Evolutionary conservation across 345 rosid genomes (phyloP), one percentile per base, ranked within the genome.

Genomic region (Euphorbia lathyris): DNA sequence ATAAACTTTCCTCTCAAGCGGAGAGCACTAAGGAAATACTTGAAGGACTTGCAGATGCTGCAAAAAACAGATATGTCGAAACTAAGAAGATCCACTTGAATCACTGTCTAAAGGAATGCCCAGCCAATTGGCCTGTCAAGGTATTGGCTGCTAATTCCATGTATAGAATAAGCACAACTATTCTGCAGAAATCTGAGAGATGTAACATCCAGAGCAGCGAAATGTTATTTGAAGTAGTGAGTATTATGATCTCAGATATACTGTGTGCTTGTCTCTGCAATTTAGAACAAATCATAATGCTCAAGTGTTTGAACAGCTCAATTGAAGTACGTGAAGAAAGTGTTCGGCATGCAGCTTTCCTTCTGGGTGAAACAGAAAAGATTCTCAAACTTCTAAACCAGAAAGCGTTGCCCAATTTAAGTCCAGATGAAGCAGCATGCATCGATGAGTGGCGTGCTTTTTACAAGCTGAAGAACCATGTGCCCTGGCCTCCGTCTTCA

Each of bases 201-300:
- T 58, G 73, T 32, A 77, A 72, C 47, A 72, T 67, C n/a, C 55
- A 20, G 66, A 78, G 43, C 32, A 71, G 66, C 10, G 79, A 82
- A 32, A 80, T 60, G 45, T 52, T 90, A 50, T 83, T 90, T 29
- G 86, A 75, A 69, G 78, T 53, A 38, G 63, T 88, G 17, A 68
- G 73, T 27, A 73, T 47, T 42, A 83, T 73, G 83, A 83, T 85
- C 74, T 89, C 95, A 3, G 95, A 91, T 77, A 85, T 90, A 36
- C 52, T 90, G 10, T 82, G 83, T 20, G 97, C 96, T 50, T 94
- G 97, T 76, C 90, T 94, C 66, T 84, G 91, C 42, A 91, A 91
- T 78, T 70, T 88, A 36, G 74, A 69, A 6, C 79, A 55, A 1
- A 85, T 80, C 48, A 86, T 94, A 69, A 69, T 77, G 1, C 50